Percentiles rank a stretch among this genome's conserved stretches.
phyloP scores from a whole-genome alignment of 1,139 yeast species.

The Saccharomyces hybrid region DNA sequence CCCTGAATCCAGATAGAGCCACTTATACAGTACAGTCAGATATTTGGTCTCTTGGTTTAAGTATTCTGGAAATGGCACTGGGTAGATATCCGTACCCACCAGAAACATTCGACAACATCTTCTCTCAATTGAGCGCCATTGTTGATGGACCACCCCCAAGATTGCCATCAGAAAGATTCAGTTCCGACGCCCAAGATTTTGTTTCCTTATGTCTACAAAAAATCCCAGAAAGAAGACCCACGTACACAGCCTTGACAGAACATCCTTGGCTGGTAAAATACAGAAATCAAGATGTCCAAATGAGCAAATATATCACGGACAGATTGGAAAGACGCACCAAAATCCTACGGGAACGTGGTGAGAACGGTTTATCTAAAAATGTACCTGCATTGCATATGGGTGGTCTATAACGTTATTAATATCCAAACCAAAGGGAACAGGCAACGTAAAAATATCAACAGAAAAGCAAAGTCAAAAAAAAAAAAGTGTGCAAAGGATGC shows the following conservation, averaged over 20 bases:
- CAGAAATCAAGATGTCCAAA: slow-evolving; percentile 35
- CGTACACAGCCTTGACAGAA: slow-evolving; percentile 60
- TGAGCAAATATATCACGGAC: slow-evolving; percentile 34
- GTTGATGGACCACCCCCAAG: slow-evolving; percentile 94
- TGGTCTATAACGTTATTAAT: slow-evolving; percentile 17
- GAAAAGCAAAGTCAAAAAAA: neutral
- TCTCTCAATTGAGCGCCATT: slow-evolving; percentile 88
- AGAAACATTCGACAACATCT: slow-evolving; percentile 81
- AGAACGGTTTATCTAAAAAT: slow-evolving; percentile 21
- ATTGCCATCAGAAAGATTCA: slow-evolving; percentile 50
- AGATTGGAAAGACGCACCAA: slow-evolving; percentile 29
- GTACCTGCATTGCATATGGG: slow-evolving; percentile 34
- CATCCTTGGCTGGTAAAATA: slow-evolving; percentile 75
- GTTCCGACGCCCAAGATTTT: slow-evolving; percentile 73
- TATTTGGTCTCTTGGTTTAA: slow-evolving; percentile 90
- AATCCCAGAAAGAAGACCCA: slow-evolving; percentile 75
- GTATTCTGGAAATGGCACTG: slow-evolving; percentile 79
- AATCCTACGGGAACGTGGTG: slow-evolving; percentile 25
- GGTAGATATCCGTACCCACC: slow-evolving; percentile 95
- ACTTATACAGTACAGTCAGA: slow-evolving; percentile 93
- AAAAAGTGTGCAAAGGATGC: neutral
- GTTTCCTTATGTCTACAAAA: slow-evolving; percentile 75
- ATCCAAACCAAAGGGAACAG: neutral
- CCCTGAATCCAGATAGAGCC: slow-evolving; percentile 52
- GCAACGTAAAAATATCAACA: neutral